Conservation (phyloP, 1,284 basidiomycete species). For the Pterulicium gracile region DNA sequence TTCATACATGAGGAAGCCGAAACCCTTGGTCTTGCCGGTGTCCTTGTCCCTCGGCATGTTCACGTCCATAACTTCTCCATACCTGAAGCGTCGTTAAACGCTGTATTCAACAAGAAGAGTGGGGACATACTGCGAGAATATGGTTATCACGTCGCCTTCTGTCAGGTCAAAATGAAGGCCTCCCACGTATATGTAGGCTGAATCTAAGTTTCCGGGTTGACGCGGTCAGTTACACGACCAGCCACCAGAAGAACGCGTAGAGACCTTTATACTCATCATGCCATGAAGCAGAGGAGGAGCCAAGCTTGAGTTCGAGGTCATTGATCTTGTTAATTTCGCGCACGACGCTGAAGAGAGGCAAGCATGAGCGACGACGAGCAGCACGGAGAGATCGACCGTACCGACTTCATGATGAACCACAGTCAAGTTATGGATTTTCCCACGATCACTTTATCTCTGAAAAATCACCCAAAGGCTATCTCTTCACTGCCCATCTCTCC, state of each 20-base stretch:
- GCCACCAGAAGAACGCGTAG: conserved; percentile 24
- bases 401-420: conserved; percentile 56
- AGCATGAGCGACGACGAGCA: conserved; percentile 9
- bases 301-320: conserved; percentile 82
- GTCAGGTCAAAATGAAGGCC: conserved; percentile 82
- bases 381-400: conserved; percentile 12
- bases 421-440: conserved; percentile 22
- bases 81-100: no score
- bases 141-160: conserved; percentile 95
- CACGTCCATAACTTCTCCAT: conserved; percentile 91
- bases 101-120: not conserved
- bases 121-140: conserved; percentile 88
- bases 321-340: conserved; percentile 93
- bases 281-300: conserved; percentile 74
- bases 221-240: conserved; percentile 6
- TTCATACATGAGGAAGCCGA: conserved; percentile 98
- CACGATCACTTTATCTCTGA: conserved; percentile 22
- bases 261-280: conserved; percentile 85
- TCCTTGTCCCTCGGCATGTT: conserved; percentile 90
- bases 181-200: conserved; percentile 90
- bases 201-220: conserved; percentile 44
- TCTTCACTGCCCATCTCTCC: no score
- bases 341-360: conserved; percentile 54
- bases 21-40: conserved; percentile 83
- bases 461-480: not conserved